These are phyloP conservation scores for Agrocybe pediades DNA, from an alignment of 768 basidiomycete genomes.

Conservation along the genomic window DNA sequence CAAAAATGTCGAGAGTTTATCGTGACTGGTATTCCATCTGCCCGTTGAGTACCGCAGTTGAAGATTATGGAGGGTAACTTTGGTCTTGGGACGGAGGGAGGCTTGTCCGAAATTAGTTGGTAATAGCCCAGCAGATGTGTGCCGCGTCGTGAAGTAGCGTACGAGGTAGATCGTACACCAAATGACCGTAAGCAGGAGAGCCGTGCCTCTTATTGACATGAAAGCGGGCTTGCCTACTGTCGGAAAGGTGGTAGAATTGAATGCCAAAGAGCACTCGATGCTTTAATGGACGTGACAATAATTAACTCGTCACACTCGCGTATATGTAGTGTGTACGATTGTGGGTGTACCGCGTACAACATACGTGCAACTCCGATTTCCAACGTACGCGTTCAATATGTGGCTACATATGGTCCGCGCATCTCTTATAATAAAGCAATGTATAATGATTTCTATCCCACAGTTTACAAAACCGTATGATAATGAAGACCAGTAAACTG, in stretches of 20 bases:
- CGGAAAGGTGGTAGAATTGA: not conserved
- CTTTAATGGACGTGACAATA: too few species aligned
- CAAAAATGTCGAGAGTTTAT: constrained; percentile 39
- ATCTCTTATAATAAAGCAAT: not conserved
- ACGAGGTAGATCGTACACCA: constrained; percentile 28
- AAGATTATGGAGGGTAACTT: constrained; percentile 20
- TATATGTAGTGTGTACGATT: too few species aligned
- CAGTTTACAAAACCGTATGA: constrained; percentile 15
- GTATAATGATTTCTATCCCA: constrained; percentile 4
- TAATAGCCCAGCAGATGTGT: constrained; percentile 1
- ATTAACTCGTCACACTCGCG: too few species aligned
- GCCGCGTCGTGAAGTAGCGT: constrained; percentile 16
- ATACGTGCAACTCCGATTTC: too few species aligned
- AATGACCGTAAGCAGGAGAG: constrained; percentile 22
- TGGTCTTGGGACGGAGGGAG: constrained; percentile 1
- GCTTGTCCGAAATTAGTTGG: constrained; percentile 2
- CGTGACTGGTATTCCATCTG: constrained; percentile 50
- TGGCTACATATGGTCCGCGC: too few species aligned
- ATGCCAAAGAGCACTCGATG: too few species aligned
- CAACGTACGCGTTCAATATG: too few species aligned
- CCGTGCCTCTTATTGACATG: constrained; percentile 23
- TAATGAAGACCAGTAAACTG: constrained; percentile 5
- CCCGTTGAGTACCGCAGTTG: constrained; percentile 50
- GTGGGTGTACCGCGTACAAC: too few species aligned
- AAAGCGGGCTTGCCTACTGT: not conserved